A percentile compares a stretch with the other conserved stretches of the same genome.
These are phyloP conservation scores for Jasminum sambac DNA, from an alignment of 257 asterid species.

Conservation along the genomic window DNA sequence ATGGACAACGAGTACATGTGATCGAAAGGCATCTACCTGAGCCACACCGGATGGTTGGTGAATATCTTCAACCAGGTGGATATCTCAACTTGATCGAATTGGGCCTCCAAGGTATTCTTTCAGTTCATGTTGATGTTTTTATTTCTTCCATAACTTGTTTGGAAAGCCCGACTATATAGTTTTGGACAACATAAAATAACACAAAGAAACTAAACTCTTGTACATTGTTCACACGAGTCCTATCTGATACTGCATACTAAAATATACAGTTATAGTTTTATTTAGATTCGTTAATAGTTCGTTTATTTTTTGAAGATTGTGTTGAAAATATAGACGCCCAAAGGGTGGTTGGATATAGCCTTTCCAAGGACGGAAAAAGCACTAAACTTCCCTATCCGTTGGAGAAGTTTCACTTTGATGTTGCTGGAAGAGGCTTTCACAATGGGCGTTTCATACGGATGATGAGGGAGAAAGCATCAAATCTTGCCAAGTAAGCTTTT, in stretches of 20 bases:
- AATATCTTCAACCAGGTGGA: conserved; percentile 51
- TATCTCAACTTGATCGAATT: conserved; percentile 46
- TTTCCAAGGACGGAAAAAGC: conserved; percentile 50
- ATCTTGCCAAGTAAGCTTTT: conserved; percentile 43
- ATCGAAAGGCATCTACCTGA: conserved; percentile 46
- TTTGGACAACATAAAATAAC: neutral
- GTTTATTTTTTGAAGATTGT: conserved; percentile 38
- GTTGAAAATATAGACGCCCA: conserved; percentile 58
- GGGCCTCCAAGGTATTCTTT: conserved; percentile 36
- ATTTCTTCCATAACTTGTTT: neutral
- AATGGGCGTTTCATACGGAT: conserved; percentile 54
- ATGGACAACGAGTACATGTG: conserved; percentile 44
- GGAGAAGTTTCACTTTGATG: conserved; percentile 39
- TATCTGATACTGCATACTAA: neutral
- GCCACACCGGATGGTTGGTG: conserved; percentile 50
- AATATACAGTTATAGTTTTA: neutral
- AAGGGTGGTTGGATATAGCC: conserved; percentile 52
- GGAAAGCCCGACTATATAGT: neutral
- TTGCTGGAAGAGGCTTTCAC: conserved; percentile 54
- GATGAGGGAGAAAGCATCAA: conserved; percentile 52
- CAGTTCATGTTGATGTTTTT: neutral
- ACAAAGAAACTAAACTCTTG: neutral
- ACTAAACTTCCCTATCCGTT: conserved; percentile 47
- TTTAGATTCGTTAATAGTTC: neutral
- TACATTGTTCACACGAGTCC: neutral